Evolutionary conservation across 2,329 filamentous ascomycete species (phyloP), one percentile per base, ranked within the genome.

Genomic region (Botrytis squamosa): DNA sequence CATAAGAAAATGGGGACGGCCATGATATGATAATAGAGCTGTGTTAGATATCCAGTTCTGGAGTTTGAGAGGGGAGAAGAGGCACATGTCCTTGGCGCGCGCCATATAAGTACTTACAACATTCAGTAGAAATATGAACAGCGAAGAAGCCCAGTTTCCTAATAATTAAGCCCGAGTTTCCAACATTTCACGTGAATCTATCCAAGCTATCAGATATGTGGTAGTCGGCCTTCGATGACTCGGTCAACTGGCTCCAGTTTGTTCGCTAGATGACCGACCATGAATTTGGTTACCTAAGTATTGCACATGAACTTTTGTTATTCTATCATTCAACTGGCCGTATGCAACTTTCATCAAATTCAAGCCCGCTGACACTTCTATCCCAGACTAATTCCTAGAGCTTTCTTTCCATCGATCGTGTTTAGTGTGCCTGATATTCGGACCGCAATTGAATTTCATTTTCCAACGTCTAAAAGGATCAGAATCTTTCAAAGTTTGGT

Each of bases 21-120:
- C 42, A 55, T 55, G 65, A 55, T 55, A 55, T 55, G 65, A 68
- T 68, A 33, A 55, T 68, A 55, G 65, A 55, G 65, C 46, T 68
- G 46, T 55, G 36, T 36, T 68, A 55, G 65, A 68, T 68, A 68
- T 40, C 36, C 36, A 68, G 65, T 40, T 40, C 46, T 40, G 49
- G 49, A 42, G 66, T 68, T 68, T n/a, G 36, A 57, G 65, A 66
- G 25, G 22, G 36, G 36, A 44, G 62, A 29, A 40, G 38, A 63
- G 22, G 22, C 25, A 42, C 25, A 42, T 63, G 22, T 63, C 60
- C 36, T 63, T n/a, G 25, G 8, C 38, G 14, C 36, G 38, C 25
- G 38, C 38, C 36, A 63, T 40, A 22, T n/a, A 18, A n/a, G 38
- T 42, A 63, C 22, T 63, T 63, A 9, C 36, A 63, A 63, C n/a